A percentile compares a stretch with the other conserved stretches of the same genome.
Conservation (phyloP, 495 filamentous ascomycete genomes). For the Aspergillus sclerotioniger region DNA sequence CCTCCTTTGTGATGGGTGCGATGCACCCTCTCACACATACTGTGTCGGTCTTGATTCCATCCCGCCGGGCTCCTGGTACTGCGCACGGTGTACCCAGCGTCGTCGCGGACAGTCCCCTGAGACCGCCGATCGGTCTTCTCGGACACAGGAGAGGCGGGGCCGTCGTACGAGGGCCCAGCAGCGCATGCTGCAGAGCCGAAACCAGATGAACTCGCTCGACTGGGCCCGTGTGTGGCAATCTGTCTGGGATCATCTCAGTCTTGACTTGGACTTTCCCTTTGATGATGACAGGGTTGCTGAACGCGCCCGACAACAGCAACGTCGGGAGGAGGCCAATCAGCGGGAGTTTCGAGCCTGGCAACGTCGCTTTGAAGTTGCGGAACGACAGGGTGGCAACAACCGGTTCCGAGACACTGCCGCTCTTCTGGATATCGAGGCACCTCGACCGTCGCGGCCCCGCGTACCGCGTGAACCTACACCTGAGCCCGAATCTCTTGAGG, state of each 20-base stretch:
- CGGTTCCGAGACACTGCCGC: constrained; percentile 64
- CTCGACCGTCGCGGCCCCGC: constrained; percentile 45
- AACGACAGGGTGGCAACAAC: constrained; percentile 69
- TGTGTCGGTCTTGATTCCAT: constrained; percentile 77
- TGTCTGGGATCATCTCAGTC: constrained; percentile 61
- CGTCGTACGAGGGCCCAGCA: constrained; percentile 53
- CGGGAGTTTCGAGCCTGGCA: constrained; percentile 74
- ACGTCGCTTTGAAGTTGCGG: constrained; percentile 75
- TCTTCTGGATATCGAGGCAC: constrained; percentile 47
- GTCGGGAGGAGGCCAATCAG: constrained; percentile 58
- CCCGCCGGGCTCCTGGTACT: constrained; percentile 79
- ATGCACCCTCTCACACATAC: constrained; percentile 78
- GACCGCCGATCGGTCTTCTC: constrained; percentile 28
- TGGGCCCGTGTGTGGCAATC: constrained; percentile 71
- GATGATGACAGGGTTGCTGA: constrained; percentile 62
- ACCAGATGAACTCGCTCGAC: constrained; percentile 46
- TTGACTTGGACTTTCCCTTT: constrained; percentile 89
- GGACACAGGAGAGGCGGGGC: constrained; percentile 37
- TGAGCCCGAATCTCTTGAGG: constrained; percentile 70
- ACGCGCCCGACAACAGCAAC: constrained; percentile 52
- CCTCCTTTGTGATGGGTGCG: constrained; percentile 84
- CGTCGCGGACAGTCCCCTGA: constrained; percentile 38
- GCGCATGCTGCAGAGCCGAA: constrained; percentile 39
- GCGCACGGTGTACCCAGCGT: constrained; percentile 66
- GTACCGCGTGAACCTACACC: constrained; percentile 47